phyloP scores from a whole-genome alignment of 2,329 filamentous ascomycete species.

The Aspergillus aculeatinus region DNA sequence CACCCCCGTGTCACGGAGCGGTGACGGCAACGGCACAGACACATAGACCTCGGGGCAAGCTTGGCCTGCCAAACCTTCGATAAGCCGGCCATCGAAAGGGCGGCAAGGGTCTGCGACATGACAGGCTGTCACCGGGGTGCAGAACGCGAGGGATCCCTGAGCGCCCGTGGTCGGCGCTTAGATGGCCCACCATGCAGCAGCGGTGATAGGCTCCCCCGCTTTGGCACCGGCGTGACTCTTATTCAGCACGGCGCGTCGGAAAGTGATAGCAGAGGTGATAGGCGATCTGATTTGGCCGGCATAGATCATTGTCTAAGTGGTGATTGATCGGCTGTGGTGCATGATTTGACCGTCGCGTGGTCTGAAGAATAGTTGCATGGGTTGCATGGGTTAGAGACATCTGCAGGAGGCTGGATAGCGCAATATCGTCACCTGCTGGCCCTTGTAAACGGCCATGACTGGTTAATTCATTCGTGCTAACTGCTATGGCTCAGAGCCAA shows the following conservation, averaged over 20 bases:
- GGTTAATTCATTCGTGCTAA: background rate
- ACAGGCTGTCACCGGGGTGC: conserved; percentile 23
- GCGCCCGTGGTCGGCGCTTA: conserved; percentile 31
- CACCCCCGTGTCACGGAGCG: background rate
- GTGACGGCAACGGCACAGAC: background rate
- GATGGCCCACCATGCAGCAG: conserved; percentile 14
- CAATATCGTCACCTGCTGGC: background rate
- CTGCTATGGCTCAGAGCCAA: background rate
- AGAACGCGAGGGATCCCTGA: conserved; percentile 19
- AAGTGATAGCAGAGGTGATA: background rate
- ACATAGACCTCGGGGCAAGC: background rate
- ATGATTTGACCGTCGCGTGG: background rate
- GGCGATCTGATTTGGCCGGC: background rate
- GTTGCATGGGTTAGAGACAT: background rate
- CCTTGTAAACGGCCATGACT: background rate
- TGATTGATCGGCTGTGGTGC: background rate
- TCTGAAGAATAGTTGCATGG: background rate
- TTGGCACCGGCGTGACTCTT: conserved; percentile 16
- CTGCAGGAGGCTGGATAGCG: background rate
- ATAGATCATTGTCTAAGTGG: background rate
- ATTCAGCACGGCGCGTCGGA: conserved; percentile 18
- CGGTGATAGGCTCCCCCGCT: conserved; percentile 22
- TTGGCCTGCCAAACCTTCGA: background rate
- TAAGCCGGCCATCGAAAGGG: background rate
- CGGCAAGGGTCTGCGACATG: conserved; percentile 25